phyloP scores from a whole-genome alignment of 2,329 filamentous ascomycete genomes.

The Aspergillus puulaauensis region DNA sequence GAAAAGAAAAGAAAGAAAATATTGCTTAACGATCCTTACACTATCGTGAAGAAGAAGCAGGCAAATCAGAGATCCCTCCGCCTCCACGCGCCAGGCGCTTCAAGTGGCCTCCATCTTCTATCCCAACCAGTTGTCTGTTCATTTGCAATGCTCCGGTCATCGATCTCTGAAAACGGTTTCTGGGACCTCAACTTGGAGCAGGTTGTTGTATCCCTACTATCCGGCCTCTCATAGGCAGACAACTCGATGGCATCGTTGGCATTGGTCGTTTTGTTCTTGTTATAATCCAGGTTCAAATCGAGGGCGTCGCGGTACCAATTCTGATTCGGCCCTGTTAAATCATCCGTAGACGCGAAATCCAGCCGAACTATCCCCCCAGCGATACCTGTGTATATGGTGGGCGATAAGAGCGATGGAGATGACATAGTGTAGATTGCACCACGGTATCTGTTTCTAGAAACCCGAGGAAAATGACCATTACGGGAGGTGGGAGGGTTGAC shows the following conservation, averaged over 20 bases:
- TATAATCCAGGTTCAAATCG: conserved; percentile 25
- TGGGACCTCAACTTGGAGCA: conserved; percentile 38
- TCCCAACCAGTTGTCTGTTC: conserved; percentile 37
- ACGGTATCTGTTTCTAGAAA: conserved; percentile 33
- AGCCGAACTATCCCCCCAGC: conserved; percentile 43
- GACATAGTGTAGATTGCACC: conserved; percentile 48
- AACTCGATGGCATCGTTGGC: conserved; percentile 33
- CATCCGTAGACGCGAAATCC: conserved; percentile 46
- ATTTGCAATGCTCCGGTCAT: conserved; percentile 17
- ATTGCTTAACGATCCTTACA: not conserved
- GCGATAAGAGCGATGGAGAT: conserved; percentile 44
- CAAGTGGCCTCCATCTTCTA: conserved; percentile 35
- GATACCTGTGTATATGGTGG: conserved; percentile 47
- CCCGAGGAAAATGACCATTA: conserved; percentile 3
- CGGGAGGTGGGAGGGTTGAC: conserved; percentile 21
- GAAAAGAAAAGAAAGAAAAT: not conserved
- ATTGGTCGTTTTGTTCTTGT: not conserved
- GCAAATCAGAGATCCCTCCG: conserved; percentile 11
- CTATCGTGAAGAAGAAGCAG: not conserved
- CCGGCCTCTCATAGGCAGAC: conserved; percentile 46
- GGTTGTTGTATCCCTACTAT: conserved; percentile 29
- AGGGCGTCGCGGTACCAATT: conserved; percentile 37
- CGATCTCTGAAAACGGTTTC: conserved; percentile 26
- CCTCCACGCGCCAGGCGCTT: conserved; percentile 31
- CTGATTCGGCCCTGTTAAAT: conserved; percentile 30